Evolutionary conservation across 345 rosid species (phyloP).

Genomic region (Pistacia vera): DNA sequence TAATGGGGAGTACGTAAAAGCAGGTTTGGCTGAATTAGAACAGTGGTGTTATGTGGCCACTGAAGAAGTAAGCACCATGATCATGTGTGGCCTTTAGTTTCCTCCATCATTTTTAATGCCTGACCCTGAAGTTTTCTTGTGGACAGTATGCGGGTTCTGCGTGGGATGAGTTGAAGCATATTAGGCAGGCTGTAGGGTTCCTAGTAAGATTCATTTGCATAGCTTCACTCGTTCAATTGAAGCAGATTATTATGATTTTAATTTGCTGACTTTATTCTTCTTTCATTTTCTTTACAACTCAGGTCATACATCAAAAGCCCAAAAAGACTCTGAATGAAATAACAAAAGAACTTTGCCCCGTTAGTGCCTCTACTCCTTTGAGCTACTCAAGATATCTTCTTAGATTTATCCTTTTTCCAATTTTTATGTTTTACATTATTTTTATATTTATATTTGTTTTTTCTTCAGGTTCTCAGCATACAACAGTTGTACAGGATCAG

Average conservation of each 20-base stretch:
- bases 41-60: conserved; percentile 85
- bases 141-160: conserved; percentile 92
- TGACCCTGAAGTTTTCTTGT: conserved; percentile 21
- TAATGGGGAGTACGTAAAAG: conserved; percentile 94
- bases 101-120: conserved; percentile 4
- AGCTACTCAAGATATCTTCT: background rate
- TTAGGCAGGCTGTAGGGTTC: conserved; percentile 99
- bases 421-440: background rate
- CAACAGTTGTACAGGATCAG: conserved; percentile 96
- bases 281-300: conserved; percentile 25
- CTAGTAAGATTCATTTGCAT: conserved; percentile 51
- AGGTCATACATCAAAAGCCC: conserved; percentile 99
- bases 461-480: conserved; percentile 86
- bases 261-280: conserved; percentile 3
- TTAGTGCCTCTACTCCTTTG: conserved; percentile 32
- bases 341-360: conserved; percentile 95
- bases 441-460: conserved; percentile 7
- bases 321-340: conserved; percentile 89
- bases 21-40: conserved; percentile 93
- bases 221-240: conserved; percentile 5
- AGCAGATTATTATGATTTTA: background rate
- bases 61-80: conserved; percentile 69
- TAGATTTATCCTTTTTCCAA: background rate
- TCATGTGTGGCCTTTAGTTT: conserved; percentile 16
- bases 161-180: conserved; percentile 98